Evolutionary conservation across 306 rosid genomes (phyloP).

Genomic region (Gillenia trifoliata): DNA sequence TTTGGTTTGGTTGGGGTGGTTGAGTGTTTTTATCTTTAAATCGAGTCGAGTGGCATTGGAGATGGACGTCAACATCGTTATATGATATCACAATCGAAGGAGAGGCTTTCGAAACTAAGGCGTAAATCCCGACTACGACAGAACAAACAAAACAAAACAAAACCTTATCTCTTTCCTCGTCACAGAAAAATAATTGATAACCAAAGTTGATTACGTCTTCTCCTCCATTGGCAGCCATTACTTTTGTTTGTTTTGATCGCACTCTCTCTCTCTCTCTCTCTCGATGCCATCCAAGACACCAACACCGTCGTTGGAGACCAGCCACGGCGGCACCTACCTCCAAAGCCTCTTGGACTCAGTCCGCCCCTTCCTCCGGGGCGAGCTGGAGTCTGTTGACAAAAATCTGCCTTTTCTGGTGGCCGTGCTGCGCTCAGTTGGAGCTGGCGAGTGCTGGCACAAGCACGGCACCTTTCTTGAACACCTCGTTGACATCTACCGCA

Average conservation of each 20-base stretch:
- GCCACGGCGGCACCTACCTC: background rate
- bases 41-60: too few species aligned
- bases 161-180: background rate
- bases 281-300: constrained; percentile 14
- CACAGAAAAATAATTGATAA: background rate
- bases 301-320: background rate
- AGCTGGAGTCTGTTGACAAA: constrained; percentile 42
- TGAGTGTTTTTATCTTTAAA: too few species aligned
- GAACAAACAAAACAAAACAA: background rate
- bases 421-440: constrained; percentile 62
- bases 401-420: constrained; percentile 47
- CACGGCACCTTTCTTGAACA: constrained; percentile 88
- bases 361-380: constrained; percentile 82
- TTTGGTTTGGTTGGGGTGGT: too few species aligned
- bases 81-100: too few species aligned
- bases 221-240: too few species aligned
- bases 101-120: too few species aligned
- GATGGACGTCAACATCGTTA: too few species aligned
- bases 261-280: background rate
- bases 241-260: background rate
- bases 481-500: constrained; percentile 56
- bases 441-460: constrained; percentile 97
- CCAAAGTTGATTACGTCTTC: background rate
- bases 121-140: too few species aligned
- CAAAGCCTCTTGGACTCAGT: constrained; percentile 42